These are phyloP conservation scores for Phaeosphaeriaceae sp. DNA, from an alignment of 2,329 filamentous ascomycete genomes.

Conservation along the genomic window DNA sequence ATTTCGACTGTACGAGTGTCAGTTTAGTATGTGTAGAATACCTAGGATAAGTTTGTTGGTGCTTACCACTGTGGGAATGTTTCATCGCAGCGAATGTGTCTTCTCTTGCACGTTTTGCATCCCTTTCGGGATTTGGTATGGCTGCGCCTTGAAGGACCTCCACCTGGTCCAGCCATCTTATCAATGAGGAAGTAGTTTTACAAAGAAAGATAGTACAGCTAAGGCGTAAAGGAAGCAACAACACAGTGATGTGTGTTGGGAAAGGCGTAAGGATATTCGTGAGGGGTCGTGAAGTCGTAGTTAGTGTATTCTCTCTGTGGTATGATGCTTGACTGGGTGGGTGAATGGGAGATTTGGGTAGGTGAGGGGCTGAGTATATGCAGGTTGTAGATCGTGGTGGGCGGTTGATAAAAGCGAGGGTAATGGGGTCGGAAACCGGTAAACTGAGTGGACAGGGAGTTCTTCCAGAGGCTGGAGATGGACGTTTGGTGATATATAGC, in stretches of 20 bases:
- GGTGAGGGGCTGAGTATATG: slow-evolving; percentile 43
- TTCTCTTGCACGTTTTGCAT: slow-evolving; percentile 96
- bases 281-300: slow-evolving; percentile 14
- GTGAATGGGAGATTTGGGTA: slow-evolving; percentile 23
- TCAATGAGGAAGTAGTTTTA: slow-evolving; percentile 9
- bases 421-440: slow-evolving; percentile 41
- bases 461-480: slow-evolving; percentile 36
- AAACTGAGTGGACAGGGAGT: slow-evolving; percentile 33
- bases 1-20: slow-evolving; percentile 78
- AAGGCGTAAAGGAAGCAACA: slow-evolving; percentile 20
- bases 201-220: slow-evolving; percentile 13
- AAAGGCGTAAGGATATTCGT: slow-evolving; percentile 22
- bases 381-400: slow-evolving; percentile 38
- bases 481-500: slow-evolving; percentile 47
- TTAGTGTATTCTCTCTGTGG: slow-evolving; percentile 14
- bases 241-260: slow-evolving; percentile 15
- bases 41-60: not conserved
- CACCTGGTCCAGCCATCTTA: slow-evolving; percentile 87
- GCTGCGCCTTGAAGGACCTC: slow-evolving; percentile 87
- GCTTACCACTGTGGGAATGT: slow-evolving; percentile 94
- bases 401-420: slow-evolving; percentile 40
- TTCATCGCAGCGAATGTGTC: slow-evolving; percentile 97
- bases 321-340: slow-evolving; percentile 16
- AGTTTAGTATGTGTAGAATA: slow-evolving; percentile 26
- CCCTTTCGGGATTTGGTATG: slow-evolving; percentile 99